Conservation (phyloP, 768 basidiomycete species). For the Lentinula aciculospora region DNA sequence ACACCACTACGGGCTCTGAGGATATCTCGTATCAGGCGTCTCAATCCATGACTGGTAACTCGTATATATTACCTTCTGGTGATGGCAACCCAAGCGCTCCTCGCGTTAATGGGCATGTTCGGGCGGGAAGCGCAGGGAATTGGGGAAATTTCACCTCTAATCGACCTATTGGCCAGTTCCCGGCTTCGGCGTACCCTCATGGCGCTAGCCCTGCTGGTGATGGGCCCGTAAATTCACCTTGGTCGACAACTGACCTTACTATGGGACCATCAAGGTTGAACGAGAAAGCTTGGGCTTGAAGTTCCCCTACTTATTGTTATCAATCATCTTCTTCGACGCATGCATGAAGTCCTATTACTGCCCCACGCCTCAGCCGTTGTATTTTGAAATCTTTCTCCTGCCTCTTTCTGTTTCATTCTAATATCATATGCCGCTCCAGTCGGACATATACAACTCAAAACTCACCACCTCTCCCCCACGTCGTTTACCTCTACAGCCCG, state of each 20-base stretch:
- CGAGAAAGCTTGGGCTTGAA: constrained; percentile 58
- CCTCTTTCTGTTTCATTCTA: constrained; percentile 7
- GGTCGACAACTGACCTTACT: constrained; percentile 50
- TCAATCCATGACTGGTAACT: constrained; percentile 27
- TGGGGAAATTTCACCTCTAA: constrained; percentile 63
- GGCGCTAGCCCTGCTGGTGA: constrained; percentile 55
- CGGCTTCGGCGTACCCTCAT: constrained; percentile 48
- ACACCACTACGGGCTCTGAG: constrained; percentile 75
- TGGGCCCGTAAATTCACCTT: constrained; percentile 49
- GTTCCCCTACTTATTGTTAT: constrained; percentile 8
- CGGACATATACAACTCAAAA: constrained; percentile 1
- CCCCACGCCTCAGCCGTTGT: constrained; percentile 31
- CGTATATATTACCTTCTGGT: constrained; percentile 37
- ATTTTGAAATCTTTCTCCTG: constrained; percentile 12
- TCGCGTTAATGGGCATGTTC: constrained; percentile 61
- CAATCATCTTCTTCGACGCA: constrained; percentile 15
- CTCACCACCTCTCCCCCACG: constrained; percentile 14
- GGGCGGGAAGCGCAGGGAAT: constrained; percentile 77
- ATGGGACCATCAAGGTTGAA: constrained; percentile 46
- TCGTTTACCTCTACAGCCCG: constrained; percentile 2
- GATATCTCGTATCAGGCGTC: constrained; percentile 33
- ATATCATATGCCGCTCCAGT: background rate
- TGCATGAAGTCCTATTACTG: constrained; percentile 16
- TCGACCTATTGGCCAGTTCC: constrained; percentile 25
- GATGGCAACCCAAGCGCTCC: constrained; percentile 30